A percentile compares a stretch with the other conserved stretches of the same genome.
Conservation (phyloP, 2,329 filamentous ascomycete genomes). For the Alternaria arbusti region DNA sequence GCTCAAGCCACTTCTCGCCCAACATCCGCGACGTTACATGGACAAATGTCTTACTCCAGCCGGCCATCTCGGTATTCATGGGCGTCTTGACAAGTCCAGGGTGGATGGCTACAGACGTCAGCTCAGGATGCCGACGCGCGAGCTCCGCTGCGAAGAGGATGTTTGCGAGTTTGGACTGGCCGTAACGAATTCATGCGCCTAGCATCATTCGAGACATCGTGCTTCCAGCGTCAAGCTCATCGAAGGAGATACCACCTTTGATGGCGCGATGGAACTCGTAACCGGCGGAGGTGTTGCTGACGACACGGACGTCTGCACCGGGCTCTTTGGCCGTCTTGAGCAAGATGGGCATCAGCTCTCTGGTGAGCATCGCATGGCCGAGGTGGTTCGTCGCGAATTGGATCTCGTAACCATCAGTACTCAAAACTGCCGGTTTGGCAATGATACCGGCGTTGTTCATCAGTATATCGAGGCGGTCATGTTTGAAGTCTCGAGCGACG, state of each 20-base stretch:
- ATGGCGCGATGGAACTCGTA: conserved; percentile 22
- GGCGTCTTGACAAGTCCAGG: conserved; percentile 58
- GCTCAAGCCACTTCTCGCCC: not conserved
- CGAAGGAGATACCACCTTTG: conserved; percentile 43
- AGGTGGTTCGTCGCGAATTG: conserved; percentile 60
- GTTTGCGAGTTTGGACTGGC: conserved; percentile 59
- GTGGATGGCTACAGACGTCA: conserved; percentile 54
- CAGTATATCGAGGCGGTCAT: conserved; percentile 53
- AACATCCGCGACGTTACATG: conserved; percentile 6
- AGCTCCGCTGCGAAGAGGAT: conserved; percentile 55
- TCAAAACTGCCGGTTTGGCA: conserved; percentile 44
- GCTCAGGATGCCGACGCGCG: conserved; percentile 52
- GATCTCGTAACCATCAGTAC: conserved; percentile 57
- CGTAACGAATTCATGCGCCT: conserved; percentile 52
- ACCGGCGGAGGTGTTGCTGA: conserved; percentile 48
- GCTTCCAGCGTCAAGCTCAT: not conserved
- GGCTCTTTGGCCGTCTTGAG: conserved; percentile 49
- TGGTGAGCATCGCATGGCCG: conserved; percentile 56
- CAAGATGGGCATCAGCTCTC: conserved; percentile 53
- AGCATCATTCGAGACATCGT: conserved; percentile 30
- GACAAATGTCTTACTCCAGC: conserved; percentile 20
- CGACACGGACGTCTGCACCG: conserved; percentile 53
- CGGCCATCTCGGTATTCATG: conserved; percentile 33
- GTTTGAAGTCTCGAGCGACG: conserved; percentile 1
- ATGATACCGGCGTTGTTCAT: conserved; percentile 57